Percentiles rank a stretch among this genome's conserved stretches.
These are phyloP conservation scores for Pleurotus cornucopiae DNA, from an alignment of 768 basidiomycete species.

Conservation along the genomic window DNA sequence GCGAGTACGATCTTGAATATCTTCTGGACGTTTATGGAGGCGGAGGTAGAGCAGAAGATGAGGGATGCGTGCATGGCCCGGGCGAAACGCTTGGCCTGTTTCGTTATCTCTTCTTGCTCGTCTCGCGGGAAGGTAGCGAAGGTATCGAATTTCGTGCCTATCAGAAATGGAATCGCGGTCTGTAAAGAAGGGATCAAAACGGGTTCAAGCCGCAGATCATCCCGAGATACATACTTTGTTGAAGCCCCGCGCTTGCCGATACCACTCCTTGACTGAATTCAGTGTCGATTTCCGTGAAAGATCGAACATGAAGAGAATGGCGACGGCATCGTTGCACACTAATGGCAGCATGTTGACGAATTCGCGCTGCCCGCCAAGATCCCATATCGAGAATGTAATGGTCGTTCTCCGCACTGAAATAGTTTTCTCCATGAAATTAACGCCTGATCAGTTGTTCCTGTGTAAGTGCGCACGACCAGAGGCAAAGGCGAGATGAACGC, in stretches of 20 bases:
- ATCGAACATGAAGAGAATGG: conserved; percentile 99
- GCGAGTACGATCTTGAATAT: conserved; percentile 98
- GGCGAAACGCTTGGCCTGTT: conserved; percentile 96
- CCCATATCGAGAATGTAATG: conserved; percentile 99
- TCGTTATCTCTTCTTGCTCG: conserved; percentile 99
- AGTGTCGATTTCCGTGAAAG: conserved; percentile 94
- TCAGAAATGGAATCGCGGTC: conserved; percentile 98
- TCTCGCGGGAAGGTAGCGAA: conserved; percentile 95
- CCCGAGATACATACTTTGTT: conserved; percentile 74
- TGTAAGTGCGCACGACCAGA: conserved; percentile 5
- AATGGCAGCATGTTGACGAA: conserved; percentile 99
- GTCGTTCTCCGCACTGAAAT: conserved; percentile 97
- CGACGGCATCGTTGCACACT: conserved; percentile 99
- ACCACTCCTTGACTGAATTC: conserved; percentile 99
- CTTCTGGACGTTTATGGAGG: conserved; percentile 99
- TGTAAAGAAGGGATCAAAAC: conserved; percentile 24
- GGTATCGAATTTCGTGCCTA: conserved; percentile 98
- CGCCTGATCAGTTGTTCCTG: conserved; percentile 43
- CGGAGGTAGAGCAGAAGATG: conserved; percentile 98
- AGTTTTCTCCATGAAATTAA: conserved; percentile 99
- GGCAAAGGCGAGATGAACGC: conserved; percentile 21
- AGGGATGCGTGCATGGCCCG: conserved; percentile 99
- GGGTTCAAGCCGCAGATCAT: not conserved
- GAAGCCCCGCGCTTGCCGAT: conserved; percentile 97
- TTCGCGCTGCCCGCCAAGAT: conserved; percentile 94